A percentile compares a stretch with the other conserved stretches of the same genome.
Conservation (phyloP, 2,329 filamentous ascomycete species). For the Pseudocercospora pini-densiflorae region DNA sequence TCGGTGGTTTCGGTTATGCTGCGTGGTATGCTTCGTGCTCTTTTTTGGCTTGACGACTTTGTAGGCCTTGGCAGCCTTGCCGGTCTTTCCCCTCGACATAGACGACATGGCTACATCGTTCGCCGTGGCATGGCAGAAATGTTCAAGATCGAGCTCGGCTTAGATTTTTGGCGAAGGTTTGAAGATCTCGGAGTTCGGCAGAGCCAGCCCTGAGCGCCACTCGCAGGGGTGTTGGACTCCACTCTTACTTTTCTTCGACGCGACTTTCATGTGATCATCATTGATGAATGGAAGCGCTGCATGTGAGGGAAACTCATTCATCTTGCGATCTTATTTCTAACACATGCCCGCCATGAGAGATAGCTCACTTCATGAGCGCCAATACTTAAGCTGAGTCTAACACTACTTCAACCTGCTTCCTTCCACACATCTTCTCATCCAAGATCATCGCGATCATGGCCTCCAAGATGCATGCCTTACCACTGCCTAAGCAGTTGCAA, state of each 20-base stretch:
- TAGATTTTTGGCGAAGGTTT: conserved; percentile 3
- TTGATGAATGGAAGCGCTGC: not conserved
- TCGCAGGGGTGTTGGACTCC: not conserved
- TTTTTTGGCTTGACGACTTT: conserved; percentile 63
- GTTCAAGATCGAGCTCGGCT: not conserved
- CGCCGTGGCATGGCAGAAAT: conserved; percentile 6
- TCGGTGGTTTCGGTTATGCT: conserved; percentile 79
- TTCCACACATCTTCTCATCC: conserved; percentile 1
- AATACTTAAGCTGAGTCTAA: conserved; percentile 2
- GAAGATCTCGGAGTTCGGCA: conserved; percentile 7
- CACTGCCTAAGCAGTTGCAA: conserved; percentile 9
- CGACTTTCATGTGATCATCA: conserved; percentile 4
- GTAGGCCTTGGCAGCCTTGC: conserved; percentile 36
- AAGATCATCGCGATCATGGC: conserved; percentile 49
- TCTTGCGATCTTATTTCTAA: not conserved
- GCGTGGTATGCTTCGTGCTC: conserved; percentile 64
- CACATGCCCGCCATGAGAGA: not conserved
- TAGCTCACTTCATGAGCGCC: not conserved
- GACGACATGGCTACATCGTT: conserved; percentile 46
- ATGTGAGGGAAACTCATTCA: not conserved
- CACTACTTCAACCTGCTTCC: not conserved
- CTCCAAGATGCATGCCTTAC: conserved; percentile 57
- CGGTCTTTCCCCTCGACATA: conserved; percentile 45
- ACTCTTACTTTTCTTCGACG: not conserved
- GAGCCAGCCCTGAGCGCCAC: not conserved